phyloP scores from a whole-genome alignment of 2,329 filamentous ascomycete genomes.

The Trichoderma cornu-damae region DNA sequence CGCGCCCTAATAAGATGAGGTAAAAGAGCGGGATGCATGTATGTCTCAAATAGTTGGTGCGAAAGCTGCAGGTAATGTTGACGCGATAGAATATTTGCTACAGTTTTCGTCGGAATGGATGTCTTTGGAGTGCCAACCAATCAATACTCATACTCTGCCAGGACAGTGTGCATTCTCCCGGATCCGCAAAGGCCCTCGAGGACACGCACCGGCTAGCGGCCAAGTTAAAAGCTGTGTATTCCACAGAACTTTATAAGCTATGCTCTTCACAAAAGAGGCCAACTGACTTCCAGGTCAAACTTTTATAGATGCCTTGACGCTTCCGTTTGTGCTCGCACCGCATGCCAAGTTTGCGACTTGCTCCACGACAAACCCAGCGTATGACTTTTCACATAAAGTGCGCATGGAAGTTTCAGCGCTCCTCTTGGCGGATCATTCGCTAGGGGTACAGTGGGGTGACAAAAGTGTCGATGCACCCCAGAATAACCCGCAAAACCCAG shows the following conservation, averaged over 20 bases:
- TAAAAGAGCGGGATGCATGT: no score
- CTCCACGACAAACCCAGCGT: background rate
- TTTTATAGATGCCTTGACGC: background rate
- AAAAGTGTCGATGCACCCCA: no score
- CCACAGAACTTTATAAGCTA: background rate
- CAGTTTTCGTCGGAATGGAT: no score
- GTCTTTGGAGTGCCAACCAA: no score
- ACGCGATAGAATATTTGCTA: no score
- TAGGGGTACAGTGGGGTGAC: no score
- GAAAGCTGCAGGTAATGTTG: no score
- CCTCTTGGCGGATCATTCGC: background rate
- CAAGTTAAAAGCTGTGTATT: background rate
- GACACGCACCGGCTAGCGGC: background rate
- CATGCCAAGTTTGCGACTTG: background rate
- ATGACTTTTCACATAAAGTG: background rate
- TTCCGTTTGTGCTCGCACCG: slow-evolving; percentile 1
- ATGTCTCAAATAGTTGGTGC: no score
- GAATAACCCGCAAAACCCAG: no score
- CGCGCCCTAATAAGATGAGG: no score
- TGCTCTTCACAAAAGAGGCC: background rate
- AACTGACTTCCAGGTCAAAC: background rate
- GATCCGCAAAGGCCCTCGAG: background rate
- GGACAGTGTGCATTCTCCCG: background rate
- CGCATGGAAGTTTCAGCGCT: background rate
- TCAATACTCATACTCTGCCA: no score